Evolutionary conservation across 345 rosid species (phyloP).

Genomic region (Aquilaria sinensis): DNA sequence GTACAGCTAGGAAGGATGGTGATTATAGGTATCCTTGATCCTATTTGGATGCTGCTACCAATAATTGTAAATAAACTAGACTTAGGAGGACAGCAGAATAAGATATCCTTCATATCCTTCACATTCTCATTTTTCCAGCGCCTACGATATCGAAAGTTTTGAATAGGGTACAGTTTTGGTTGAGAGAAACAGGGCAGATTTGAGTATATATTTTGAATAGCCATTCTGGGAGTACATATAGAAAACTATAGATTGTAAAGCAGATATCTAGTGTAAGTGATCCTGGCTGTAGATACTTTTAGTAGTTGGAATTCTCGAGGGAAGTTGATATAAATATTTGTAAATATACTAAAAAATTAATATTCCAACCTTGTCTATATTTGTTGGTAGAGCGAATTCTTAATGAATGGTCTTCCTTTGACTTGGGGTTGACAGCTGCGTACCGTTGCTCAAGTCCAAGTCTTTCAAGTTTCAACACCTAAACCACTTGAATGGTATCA

Average conservation of each 20-base stretch:
- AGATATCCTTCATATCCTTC: conserved; percentile 17
- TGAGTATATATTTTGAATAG: background rate
- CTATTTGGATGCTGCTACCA: conserved; percentile 2
- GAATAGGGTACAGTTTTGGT: conserved; percentile 8
- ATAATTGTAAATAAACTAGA: conserved; percentile 24
- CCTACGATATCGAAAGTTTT: background rate
- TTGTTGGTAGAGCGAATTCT: no score
- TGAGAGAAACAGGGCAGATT: background rate
- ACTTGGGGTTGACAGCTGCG: no score
- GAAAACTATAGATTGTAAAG: conserved; percentile 14
- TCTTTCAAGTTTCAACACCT: no score
- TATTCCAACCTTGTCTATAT: no score
- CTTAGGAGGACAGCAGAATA: conserved; percentile 20
- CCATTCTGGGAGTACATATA: conserved; percentile 7
- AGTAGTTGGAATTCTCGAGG: no score
- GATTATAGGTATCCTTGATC: conserved; percentile 12
- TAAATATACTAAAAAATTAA: background rate
- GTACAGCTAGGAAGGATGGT: conserved; percentile 33
- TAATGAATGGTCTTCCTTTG: no score
- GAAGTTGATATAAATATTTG: background rate
- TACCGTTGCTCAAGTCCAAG: no score
- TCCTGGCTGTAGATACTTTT: no score
- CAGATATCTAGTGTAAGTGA: conserved; percentile 16
- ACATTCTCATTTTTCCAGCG: conserved; percentile 11
- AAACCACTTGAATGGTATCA: no score